These are phyloP conservation scores for Hypoxylon sp. DNA, from an alignment of 2,329 filamentous ascomycete genomes.

Conservation along the genomic window DNA sequence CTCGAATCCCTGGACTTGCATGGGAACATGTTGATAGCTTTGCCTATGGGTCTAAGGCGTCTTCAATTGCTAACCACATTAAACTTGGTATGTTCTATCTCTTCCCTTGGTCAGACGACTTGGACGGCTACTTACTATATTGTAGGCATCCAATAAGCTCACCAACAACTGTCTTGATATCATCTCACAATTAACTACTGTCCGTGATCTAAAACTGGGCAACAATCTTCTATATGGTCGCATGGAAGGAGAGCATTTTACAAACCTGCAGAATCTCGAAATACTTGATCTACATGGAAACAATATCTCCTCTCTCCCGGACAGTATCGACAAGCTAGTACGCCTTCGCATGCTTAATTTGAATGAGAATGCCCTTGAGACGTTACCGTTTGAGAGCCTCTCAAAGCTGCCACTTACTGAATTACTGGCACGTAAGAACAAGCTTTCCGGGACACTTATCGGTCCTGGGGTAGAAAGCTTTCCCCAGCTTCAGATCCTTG, in stretches of 20 bases:
- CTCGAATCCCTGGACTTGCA: slow-evolving; percentile 86
- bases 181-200: slow-evolving; percentile 73
- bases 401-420: slow-evolving; percentile 75
- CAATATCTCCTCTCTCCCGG: slow-evolving; percentile 74
- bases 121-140: slow-evolving; percentile 40
- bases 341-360: slow-evolving; percentile 81
- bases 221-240: slow-evolving; percentile 78
- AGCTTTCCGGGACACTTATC: slow-evolving; percentile 76
- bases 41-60: slow-evolving; percentile 79
- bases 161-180: slow-evolving; percentile 75
- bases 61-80: slow-evolving; percentile 79
- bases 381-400: slow-evolving; percentile 75
- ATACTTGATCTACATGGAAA: slow-evolving; percentile 85
- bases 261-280: slow-evolving; percentile 74
- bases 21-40: slow-evolving; percentile 75
- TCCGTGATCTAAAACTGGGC: slow-evolving; percentile 83
- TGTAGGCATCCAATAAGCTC: slow-evolving; percentile 81
- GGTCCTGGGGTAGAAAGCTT: slow-evolving; percentile 66
- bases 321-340: slow-evolving; percentile 70
- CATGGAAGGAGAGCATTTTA: slow-evolving; percentile 68
- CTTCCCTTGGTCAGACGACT: background rate
- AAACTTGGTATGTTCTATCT: slow-evolving; percentile 73
- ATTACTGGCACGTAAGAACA: slow-evolving; percentile 79
- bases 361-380: slow-evolving; percentile 77
- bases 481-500: slow-evolving; percentile 74